Percentiles rank a stretch among this genome's conserved stretches.
These are phyloP conservation scores for Aureobasidium melanogenum DNA, from an alignment of 2,329 filamentous ascomycete species.

Conservation along the genomic window DNA sequence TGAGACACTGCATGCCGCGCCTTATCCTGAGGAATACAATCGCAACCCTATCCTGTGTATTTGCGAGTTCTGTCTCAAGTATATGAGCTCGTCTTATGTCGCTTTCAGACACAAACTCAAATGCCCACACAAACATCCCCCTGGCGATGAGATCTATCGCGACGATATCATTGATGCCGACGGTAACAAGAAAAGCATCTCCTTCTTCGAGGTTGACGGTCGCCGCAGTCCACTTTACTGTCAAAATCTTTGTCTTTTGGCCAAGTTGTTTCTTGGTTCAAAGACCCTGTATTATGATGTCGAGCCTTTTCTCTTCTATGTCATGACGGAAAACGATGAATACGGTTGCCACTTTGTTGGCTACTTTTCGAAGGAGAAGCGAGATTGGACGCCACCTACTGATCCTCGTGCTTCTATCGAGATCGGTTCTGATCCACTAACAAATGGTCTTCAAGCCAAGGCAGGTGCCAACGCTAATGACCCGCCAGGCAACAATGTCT, in stretches of 20 bases:
- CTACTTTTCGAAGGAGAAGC: slow-evolving; percentile 99
- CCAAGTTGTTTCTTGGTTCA: slow-evolving; percentile 95
- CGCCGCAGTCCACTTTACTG: slow-evolving; percentile 98
- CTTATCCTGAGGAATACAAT: slow-evolving; percentile 97
- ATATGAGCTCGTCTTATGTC: slow-evolving; percentile 98
- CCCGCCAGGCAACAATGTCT: slow-evolving; percentile 68
- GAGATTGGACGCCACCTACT: slow-evolving; percentile 42
- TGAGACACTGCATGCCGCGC: slow-evolving; percentile 97
- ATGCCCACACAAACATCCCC: slow-evolving; percentile 91
- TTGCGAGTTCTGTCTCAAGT: slow-evolving; percentile 98
- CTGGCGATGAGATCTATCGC: slow-evolving; percentile 95
- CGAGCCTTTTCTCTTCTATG: slow-evolving; percentile 93
- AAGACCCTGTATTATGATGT: slow-evolving; percentile 98
- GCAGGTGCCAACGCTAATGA: slow-evolving; percentile 12
- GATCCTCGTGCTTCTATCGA: slow-evolving; percentile 48
- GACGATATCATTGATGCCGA: slow-evolving; percentile 59
- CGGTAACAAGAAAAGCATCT: slow-evolving; percentile 35
- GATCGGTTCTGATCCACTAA: slow-evolving; percentile 15
- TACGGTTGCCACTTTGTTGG: slow-evolving; percentile 92
- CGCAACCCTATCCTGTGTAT: slow-evolving; percentile 96
- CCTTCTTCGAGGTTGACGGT: slow-evolving; percentile 95
- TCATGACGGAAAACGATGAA: slow-evolving; percentile 89
- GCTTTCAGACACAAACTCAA: slow-evolving; percentile 95
- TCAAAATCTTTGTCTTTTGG: slow-evolving; percentile 90
- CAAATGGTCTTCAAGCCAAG: slow-evolving; percentile 15